Evolutionary conservation across 805 yeast species (phyloP), one percentile per base, ranked within the genome.

Genomic region (Clavispora carvajalis): DNA sequence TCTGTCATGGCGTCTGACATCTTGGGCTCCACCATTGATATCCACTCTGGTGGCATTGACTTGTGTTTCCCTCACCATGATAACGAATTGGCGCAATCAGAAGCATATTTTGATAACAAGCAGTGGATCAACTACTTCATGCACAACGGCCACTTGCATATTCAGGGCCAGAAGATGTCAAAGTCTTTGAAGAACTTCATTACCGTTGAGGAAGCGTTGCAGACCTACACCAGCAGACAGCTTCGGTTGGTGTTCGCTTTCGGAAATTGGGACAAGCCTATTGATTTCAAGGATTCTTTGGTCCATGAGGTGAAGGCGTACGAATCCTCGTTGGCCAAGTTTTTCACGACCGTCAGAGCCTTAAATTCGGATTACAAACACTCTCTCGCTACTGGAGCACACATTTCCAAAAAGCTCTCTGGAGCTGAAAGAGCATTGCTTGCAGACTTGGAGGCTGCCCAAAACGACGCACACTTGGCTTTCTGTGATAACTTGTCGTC

Each of bases 1-100:
- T 89, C 97, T 7, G 99, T 93, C 16, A 93, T 93, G 99, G 98
- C 98, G 1, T 76, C 89, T 38, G 95, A 89, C 51, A 75, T 90
- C 35, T 74, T 85, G 28, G 98, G 98, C 4, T 64, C 76, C 16
- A 73, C 74, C 44, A 85, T 93, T 75, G 99, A 93, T 63, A 87
- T 93, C 51, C 99, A 93, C 60, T 82, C 95, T 13, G 99, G 99
- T 43, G 99, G 99, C 49, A 80, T 93, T 40, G 99, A 93, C 67
- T 75, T 93, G 56, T 96, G 98, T 16, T 93, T 93, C 71, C 99
- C 99, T 3, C 99, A 93, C 62, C 99, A 93, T 65, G 99, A 93
- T 63, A 93, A 93, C 57, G 99, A 93, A 67, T 71, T 93, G 48
- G 99, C 99, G 1, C 99, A 93, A 70, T 76, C 90, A 21, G 99